These are phyloP conservation scores for Wickerhamomyces sp. DNA, from an alignment of 1,139 yeast species.

Conservation along the genomic window DNA sequence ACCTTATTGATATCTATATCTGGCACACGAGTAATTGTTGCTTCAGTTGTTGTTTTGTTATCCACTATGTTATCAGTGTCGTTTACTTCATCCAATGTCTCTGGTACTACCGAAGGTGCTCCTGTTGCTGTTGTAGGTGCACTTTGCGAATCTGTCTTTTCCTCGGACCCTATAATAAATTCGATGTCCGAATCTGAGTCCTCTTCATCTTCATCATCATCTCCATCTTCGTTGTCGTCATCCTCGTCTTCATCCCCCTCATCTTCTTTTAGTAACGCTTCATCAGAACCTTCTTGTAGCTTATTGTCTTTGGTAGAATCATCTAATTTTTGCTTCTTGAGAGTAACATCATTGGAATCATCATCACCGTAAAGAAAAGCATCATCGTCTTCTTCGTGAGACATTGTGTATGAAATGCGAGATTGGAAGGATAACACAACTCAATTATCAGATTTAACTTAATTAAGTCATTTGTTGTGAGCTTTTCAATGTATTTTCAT, in stretches of 20 bases:
- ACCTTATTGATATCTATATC: constrained; percentile 71
- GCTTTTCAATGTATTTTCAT: too few relatives aligned
- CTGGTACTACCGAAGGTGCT: constrained; percentile 24
- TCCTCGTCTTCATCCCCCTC: constrained; percentile 29
- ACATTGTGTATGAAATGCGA: too few relatives aligned
- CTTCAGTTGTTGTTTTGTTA: constrained; percentile 29
- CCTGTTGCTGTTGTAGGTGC: constrained; percentile 28
- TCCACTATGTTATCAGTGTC: constrained; percentile 16
- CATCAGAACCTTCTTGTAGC: constrained; percentile 6
- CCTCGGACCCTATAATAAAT: constrained; percentile 52
- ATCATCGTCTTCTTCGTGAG: constrained; percentile 64
- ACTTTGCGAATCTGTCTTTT: constrained; percentile 26
- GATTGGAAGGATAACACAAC: too few relatives aligned
- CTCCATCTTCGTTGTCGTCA: constrained; percentile 34
- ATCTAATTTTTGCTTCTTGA: constrained; percentile 10
- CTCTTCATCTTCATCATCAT: constrained; percentile 32
- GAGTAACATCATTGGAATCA: constrained; percentile 15
- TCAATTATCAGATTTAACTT: too few relatives aligned
- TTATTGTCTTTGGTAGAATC: neutral
- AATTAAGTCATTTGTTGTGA: too few relatives aligned
- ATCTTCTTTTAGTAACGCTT: constrained; percentile 20
- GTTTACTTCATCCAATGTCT: constrained; percentile 22
- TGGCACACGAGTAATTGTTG: constrained; percentile 32
- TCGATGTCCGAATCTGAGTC: constrained; percentile 56
- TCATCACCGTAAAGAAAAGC: constrained; percentile 80